A percentile compares a stretch with the other conserved stretches of the same genome.
Evolutionary conservation across 2,329 filamentous ascomycete genomes (phyloP).

Genomic region (Aspergillus novofumigatus): DNA sequence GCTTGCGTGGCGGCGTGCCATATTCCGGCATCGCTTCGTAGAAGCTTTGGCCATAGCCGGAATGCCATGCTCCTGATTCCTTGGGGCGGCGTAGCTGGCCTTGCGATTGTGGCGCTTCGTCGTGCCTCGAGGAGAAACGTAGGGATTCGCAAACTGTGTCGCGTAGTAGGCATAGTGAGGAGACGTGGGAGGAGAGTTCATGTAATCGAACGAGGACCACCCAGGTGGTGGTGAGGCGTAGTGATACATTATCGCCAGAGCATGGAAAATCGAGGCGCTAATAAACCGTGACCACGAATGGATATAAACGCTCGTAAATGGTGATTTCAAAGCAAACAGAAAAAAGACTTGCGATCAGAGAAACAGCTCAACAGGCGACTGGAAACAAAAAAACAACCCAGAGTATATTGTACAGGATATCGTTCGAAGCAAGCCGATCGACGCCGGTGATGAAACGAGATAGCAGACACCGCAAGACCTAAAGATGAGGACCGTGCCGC

Average conservation of each 20-base stretch:
- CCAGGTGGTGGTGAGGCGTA: slow-evolving; percentile 45
- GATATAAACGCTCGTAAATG: slow-evolving; percentile 7
- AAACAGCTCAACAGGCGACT: slow-evolving; percentile 12
- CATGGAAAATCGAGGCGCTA: slow-evolving; percentile 26
- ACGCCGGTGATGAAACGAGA: slow-evolving; percentile 25
- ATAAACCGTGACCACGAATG: slow-evolving; percentile 9
- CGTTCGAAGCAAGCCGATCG: slow-evolving; percentile 31
- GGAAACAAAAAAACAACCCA: slow-evolving; percentile 26
- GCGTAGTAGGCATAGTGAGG: slow-evolving; percentile 51
- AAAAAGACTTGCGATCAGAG: slow-evolving; percentile 12
- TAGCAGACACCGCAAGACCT: slow-evolving; percentile 17
- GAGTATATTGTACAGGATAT: slow-evolving; percentile 46
- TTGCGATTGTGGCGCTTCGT: slow-evolving; percentile 54
- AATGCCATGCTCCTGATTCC: slow-evolving; percentile 40
- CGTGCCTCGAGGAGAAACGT: slow-evolving; percentile 40
- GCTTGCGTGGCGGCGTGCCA: slow-evolving; percentile 50
- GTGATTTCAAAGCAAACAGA: slow-evolving; percentile 13
- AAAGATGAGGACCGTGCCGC: slow-evolving; percentile 37
- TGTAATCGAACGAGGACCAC: slow-evolving; percentile 48
- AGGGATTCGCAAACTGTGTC: slow-evolving; percentile 50
- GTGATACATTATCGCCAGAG: slow-evolving; percentile 44
- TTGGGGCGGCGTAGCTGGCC: slow-evolving; percentile 50
- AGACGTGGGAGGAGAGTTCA: slow-evolving; percentile 47
- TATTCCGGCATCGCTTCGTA: slow-evolving; percentile 47
- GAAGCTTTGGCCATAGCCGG: slow-evolving; percentile 45